Evolutionary conservation across 306 rosid genomes (phyloP), one percentile per base, ranked within the genome.

Genomic region (Cercis canadensis): DNA sequence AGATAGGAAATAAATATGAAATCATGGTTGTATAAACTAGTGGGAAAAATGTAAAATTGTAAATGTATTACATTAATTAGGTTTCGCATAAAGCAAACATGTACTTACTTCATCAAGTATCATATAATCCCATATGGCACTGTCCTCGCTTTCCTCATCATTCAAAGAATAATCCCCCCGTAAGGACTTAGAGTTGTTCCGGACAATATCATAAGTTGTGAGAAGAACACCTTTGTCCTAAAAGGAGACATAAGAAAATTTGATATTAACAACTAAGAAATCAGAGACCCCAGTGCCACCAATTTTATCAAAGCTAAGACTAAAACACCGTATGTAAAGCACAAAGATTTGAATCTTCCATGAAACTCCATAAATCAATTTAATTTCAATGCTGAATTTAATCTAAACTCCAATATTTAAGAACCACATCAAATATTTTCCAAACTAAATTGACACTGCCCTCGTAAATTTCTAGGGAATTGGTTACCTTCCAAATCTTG

Each of bases 211-310:
- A 64, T 94, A 94, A 46, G 96, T 94, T 40, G 98, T 94, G 58
- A 94, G 90, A 72, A 94, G 96, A 82, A 94, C 83, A 41, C 98
- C 97, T 84, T 86, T 89, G 78, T 86, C 96, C 98, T 94, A 76
- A 31, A 58, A 17, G 49, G 53, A 69, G 32, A 57, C 40, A 62
- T 24, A 11, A 44, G 41, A 14, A n/a, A 47, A 81, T 61, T 19
- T 51, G 29, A 67, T 24, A 24, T 24, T 71, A 43, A 7, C 68
- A 75, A 40, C 50, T 34, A 41, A 44, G 46, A 65, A 58, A 55
- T 32, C 7, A 52, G 61, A 51, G 34, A 32, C 13, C 50, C 69
- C 4, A 21, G 61, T 41, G 17, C 39, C 39, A 53, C 33, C 47
- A 63, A 11, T n/a, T 57, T 54, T 54, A 13, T 17, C 21, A 54